A percentile compares a stretch with the other conserved stretches of the same genome.
Conservation (phyloP, 2,329 filamentous ascomycete species). For the Atkinsonella hypoxylon region DNA sequence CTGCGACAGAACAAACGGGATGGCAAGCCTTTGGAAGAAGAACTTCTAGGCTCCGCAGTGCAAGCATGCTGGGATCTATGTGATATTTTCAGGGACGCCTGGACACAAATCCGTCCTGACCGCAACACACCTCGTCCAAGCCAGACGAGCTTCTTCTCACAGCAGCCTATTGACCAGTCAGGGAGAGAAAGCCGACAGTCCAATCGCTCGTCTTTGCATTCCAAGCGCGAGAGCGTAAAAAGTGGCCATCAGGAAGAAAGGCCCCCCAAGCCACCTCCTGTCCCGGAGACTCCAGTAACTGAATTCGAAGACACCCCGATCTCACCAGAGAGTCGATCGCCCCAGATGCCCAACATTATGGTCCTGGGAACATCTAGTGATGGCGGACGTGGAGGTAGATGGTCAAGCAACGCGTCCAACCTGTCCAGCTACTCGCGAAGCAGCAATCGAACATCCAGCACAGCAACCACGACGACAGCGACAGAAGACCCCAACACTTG, state of each 20-base stretch:
- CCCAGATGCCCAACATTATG: conserved; percentile 74
- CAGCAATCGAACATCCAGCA: conserved; percentile 54
- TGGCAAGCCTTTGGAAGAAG: conserved; percentile 62
- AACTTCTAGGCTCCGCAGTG: conserved; percentile 74
- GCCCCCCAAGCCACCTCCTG: conserved; percentile 33
- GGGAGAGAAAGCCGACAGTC: conserved; percentile 38
- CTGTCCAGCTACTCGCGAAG: conserved; percentile 69
- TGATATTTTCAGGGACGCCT: conserved; percentile 84
- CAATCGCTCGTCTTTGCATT: conserved; percentile 37
- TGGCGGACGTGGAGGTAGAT: conserved; percentile 51
- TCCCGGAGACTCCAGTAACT: conserved; percentile 85
- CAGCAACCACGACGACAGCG: conserved; percentile 56
- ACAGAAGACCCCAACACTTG: conserved; percentile 67
- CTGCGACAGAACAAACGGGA: conserved; percentile 73
- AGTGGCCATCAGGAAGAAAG: conserved; percentile 33
- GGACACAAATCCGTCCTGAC: conserved; percentile 80
- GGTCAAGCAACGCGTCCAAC: conserved; percentile 72
- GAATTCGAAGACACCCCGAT: conserved; percentile 87
- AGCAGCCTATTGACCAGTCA: conserved; percentile 36
- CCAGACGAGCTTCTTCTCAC: conserved; percentile 57
- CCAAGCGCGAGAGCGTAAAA: conserved; percentile 42
- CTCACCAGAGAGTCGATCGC: conserved; percentile 65
- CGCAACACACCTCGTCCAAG: conserved; percentile 73
- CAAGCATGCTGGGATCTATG: conserved; percentile 93
- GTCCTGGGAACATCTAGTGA: conserved; percentile 62